Conservation (phyloP, 805 yeast species). For the Candida hispaniensis region DNA sequence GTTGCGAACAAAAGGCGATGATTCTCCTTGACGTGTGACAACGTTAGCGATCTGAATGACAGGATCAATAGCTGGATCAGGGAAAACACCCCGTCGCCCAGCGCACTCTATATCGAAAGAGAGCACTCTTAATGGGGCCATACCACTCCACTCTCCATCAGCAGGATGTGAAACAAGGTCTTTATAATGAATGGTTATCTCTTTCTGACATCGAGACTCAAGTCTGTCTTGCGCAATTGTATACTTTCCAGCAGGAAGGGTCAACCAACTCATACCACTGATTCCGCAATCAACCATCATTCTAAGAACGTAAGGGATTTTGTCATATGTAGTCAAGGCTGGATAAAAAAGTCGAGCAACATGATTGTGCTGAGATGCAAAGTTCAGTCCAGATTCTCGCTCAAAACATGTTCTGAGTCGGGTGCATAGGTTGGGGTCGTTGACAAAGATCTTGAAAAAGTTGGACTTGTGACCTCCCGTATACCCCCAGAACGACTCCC, state of each 20-base stretch:
- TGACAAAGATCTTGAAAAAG: slow-evolving; percentile 62
- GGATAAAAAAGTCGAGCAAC: slow-evolving; percentile 41
- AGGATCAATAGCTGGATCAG: slow-evolving; percentile 87
- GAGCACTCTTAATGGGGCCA: slow-evolving; percentile 86
- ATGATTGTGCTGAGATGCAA: slow-evolving; percentile 19
- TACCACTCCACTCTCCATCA: slow-evolving; percentile 86
- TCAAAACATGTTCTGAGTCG: slow-evolving; percentile 74
- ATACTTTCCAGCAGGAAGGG: slow-evolving; percentile 71
- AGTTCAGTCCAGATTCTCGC: slow-evolving; percentile 61
- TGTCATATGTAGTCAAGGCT: slow-evolving; percentile 65
- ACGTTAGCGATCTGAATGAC: slow-evolving; percentile 97
- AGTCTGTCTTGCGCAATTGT: slow-evolving; percentile 30
- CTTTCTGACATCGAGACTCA: slow-evolving; percentile 77
- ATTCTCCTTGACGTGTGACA: slow-evolving; percentile 70
- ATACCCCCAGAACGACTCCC: slow-evolving; percentile 91
- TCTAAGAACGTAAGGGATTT: slow-evolving; percentile 73
- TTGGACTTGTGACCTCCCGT: slow-evolving; percentile 68
- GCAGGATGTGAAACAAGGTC: slow-evolving; percentile 71
- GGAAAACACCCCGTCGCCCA: slow-evolving; percentile 92
- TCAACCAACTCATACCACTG: slow-evolving; percentile 94
- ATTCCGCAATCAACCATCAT: slow-evolving; percentile 88
- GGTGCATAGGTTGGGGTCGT: slow-evolving; percentile 55
- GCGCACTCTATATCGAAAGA: slow-evolving; percentile 98
- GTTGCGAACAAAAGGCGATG: slow-evolving; percentile 78
- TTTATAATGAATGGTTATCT: slow-evolving; percentile 56